Conservation (phyloP, 495 filamentous ascomycete genomes). For the Parathielavia hyrcaniae region DNA sequence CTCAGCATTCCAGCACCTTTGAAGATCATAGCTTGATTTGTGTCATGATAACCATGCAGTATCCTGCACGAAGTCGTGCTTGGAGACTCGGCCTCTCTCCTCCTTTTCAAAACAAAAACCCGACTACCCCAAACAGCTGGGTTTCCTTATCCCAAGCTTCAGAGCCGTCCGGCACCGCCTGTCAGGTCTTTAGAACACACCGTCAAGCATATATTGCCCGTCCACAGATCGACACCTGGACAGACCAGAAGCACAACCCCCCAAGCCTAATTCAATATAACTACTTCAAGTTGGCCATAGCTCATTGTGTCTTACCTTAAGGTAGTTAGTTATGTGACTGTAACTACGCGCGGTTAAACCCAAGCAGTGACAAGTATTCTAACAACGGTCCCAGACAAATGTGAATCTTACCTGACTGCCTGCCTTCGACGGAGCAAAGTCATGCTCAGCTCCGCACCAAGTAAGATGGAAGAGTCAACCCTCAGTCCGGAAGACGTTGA, state of each 20-base stretch:
- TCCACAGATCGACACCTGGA: not conserved
- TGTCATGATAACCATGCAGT: too few species aligned
- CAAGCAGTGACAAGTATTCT: not conserved
- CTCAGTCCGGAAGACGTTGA: too few species aligned
- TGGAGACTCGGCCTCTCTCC: too few species aligned
- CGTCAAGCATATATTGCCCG: not conserved
- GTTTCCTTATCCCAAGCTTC: not conserved
- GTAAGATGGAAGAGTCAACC: too few species aligned
- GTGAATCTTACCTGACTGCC: not conserved
- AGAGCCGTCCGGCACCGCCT: not conserved
- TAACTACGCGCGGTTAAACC: not conserved
- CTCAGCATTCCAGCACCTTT: not conserved
- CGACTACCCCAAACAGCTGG: too few species aligned
- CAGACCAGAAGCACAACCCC: not conserved
- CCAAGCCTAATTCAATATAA: too few species aligned
- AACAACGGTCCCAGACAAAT: not conserved
- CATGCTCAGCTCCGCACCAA: not conserved
- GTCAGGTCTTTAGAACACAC: not conserved
- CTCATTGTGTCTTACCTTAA: not conserved
- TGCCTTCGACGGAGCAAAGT: not conserved
- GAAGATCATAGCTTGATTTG: too few species aligned
- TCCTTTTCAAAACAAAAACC: too few species aligned
- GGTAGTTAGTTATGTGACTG: too few species aligned
- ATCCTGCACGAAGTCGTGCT: too few species aligned
- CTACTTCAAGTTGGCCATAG: conserved; percentile 6